Evolutionary conservation across 768 basidiomycete species (phyloP), one percentile per base, ranked within the genome.

Genomic region (Tricholoma bakamatsutake): DNA sequence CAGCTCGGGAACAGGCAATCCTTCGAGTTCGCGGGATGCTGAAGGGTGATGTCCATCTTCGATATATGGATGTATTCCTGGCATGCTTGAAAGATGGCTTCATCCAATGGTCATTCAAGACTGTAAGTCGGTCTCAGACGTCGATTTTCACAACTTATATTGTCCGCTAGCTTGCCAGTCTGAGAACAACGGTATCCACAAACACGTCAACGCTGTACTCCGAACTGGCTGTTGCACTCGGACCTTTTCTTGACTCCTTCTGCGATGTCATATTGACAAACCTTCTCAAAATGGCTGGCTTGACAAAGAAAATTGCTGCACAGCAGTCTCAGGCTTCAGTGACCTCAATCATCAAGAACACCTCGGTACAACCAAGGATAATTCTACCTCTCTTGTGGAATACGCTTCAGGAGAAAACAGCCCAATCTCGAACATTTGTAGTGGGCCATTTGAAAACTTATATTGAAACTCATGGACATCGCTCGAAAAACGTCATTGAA

Each of bases 261-360:
- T 87, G 86, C 65, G 97, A 98, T 49, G 68, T 76, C 1, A 65
- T 97, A 3, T 76, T 93, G 56, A 79, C 80, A n/a, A 81, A 87
- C 63, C 79, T 95, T 11, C 76, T 95, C 40, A 85, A 84, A 59
- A 88, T 98, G 90, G 84, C 90, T 28, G 85, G 84, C 7, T 85
- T 90, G 53, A 98, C 95, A 31, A 99, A 99, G 72, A 96, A 95
- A 68, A 85, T 98, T 48, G 81, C 84, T 21, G 92, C 89, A 4
- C 86, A 92, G 54, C 87, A 87, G 57, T 90, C 95, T 0, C 97
- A 98, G 67, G 74, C 79, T 2, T 76, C 83, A 1, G 80, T 91
- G 8, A 76, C 78, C 1, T 70, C 76, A n/a, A 74, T 98, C 56
- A 81, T 98, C 17, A 76, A 75, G 1, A 71, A 88, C 61, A 81